phyloP scores from a whole-genome alignment of 2,329 filamentous ascomycete genomes.

The Madurella mycetomatis region DNA sequence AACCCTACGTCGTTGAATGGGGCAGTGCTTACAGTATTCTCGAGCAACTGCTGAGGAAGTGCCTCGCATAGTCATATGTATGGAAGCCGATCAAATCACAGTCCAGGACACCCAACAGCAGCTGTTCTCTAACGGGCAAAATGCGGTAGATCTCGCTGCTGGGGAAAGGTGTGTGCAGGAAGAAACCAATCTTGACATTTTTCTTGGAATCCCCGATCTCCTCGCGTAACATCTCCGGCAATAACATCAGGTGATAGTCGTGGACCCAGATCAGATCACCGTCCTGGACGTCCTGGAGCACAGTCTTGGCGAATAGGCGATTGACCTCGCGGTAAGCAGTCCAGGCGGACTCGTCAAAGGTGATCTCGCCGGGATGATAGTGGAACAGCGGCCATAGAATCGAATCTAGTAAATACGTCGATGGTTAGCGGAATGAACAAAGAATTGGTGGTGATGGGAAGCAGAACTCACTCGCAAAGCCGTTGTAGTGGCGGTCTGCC shows the following conservation, averaged over 20 bases:
- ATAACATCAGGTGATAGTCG: slow-evolving; percentile 96
- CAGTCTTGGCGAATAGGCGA: slow-evolving; percentile 80
- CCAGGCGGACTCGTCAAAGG: slow-evolving; percentile 94
- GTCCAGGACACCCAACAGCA: slow-evolving; percentile 81
- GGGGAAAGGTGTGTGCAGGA: slow-evolving; percentile 94
- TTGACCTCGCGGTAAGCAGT: slow-evolving; percentile 90
- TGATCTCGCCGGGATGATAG: slow-evolving; percentile 97
- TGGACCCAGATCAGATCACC: slow-evolving; percentile 97
- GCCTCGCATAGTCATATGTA: slow-evolving; percentile 97
- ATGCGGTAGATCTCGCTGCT: slow-evolving; percentile 97
- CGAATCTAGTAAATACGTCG: slow-evolving; percentile 59
- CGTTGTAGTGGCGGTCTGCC: slow-evolving; percentile 94
- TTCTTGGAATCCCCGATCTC: slow-evolving; percentile 76
- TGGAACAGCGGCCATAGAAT: slow-evolving; percentile 99
- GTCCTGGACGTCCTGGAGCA: slow-evolving; percentile 83
- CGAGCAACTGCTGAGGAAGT: slow-evolving; percentile 96
- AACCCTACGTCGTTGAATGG: neutral
- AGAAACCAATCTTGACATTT: slow-evolving; percentile 97
- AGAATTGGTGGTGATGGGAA: neutral
- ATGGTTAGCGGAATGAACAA: slow-evolving; percentile 6
- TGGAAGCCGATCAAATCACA: slow-evolving; percentile 97
- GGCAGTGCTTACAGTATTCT: slow-evolving; percentile 65
- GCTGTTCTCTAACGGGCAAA: slow-evolving; percentile 82
- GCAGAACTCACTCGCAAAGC: slow-evolving; percentile 75
- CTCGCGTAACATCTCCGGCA: slow-evolving; percentile 91